A percentile compares a stretch with the other conserved stretches of the same genome.
phyloP scores from a whole-genome alignment of 148 eudicot species.

The Drosera capensis region DNA sequence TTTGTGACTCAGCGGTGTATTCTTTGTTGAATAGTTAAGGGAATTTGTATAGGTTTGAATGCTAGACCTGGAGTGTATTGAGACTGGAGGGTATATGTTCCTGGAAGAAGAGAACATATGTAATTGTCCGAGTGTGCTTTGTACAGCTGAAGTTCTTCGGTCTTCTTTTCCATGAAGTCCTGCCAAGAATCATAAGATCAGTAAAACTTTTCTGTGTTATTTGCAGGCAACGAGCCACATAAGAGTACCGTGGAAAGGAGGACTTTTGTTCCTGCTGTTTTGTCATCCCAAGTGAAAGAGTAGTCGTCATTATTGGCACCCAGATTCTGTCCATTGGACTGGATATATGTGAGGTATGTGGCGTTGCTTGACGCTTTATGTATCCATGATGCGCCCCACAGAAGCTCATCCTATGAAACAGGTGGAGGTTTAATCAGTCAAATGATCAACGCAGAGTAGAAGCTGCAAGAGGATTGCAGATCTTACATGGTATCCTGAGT shows the following conservation, averaged over 20 bases:
- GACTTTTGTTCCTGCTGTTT: conserved; percentile 62
- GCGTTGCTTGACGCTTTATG: conserved; percentile 47
- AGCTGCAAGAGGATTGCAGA: neutral
- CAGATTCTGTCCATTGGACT: conserved; percentile 50
- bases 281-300: conserved; percentile 88
- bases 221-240: neutral
- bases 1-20: no score
- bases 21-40: neutral
- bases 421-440: neutral
- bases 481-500: conserved; percentile 65
- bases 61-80: conserved; percentile 71
- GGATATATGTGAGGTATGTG: conserved; percentile 49
- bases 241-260: conserved; percentile 55
- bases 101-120: conserved; percentile 64
- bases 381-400: conserved; percentile 94
- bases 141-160: conserved; percentile 37
- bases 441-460: neutral
- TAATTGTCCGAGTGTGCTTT: conserved; percentile 72
- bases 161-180: conserved; percentile 46
- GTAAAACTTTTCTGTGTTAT: neutral
- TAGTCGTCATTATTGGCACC: conserved; percentile 65
- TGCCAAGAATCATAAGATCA: conserved; percentile 9
- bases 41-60: neutral
- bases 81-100: conserved; percentile 44
- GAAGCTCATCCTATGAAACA: conserved; percentile 55